Evolutionary conservation across 179 eudicot genomes (phyloP), one percentile per base, ranked within the genome.

Genomic region (Nepenthes alata): DNA sequence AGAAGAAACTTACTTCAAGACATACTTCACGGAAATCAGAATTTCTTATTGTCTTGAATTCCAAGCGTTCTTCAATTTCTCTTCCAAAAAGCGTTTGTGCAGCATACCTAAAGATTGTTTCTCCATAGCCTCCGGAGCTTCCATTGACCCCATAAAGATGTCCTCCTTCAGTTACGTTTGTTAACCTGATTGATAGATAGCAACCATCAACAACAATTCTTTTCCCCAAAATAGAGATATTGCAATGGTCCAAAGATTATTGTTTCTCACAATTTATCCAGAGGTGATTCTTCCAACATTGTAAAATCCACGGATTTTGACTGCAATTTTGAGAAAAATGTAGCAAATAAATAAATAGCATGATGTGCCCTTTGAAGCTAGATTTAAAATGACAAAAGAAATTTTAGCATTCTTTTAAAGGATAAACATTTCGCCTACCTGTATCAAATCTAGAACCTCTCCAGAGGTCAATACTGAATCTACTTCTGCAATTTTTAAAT

Each of bases 381-480:
- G 51, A 16, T n/a, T 16, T 11, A 38, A 63, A 34, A 14, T 45
- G 34, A 38, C 25, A 25, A 9, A 37, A 50, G 56, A 49, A n/a
- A 35, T 8, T 6, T 25, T 10, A 45, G 3, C 37, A 2, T 12
- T 5, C 53, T 10, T 15, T 16, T 34, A 55, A 1, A 25, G 35
- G 35, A 13, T 37, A 51, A 48, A 9, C 38, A 51, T 4, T 12
- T 47, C 3, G 10, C 61, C 44, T 73, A 93, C 98, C 91, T 83
- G 80, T 66, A 93, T 78, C 74, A 89, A 66, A 73, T 93, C 97
- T 70, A 93, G 67, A 64, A 93, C 85, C 75, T 93, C 98, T 63
- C 97, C 98, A 63, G 98, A 80, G 35, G 98, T 93, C 85, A 93
- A 75, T 8, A 93, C 97, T 47, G 98, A 93, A 70, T 93, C 97